These are phyloP conservation scores for Skeletonema tropicum DNA, from an alignment of 108 stramenopile species.

Conservation along the genomic window DNA sequence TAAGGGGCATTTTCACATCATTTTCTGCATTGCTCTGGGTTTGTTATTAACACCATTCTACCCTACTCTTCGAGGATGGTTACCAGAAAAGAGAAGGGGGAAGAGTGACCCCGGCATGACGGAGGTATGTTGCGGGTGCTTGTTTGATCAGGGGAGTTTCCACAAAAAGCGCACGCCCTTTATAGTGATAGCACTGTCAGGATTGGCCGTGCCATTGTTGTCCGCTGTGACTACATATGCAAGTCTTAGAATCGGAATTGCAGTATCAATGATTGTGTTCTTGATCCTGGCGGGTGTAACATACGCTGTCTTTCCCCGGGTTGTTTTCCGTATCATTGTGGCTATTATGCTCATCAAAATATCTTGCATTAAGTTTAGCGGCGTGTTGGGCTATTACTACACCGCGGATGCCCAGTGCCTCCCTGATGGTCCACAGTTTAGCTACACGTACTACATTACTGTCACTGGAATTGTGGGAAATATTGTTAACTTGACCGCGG, in stretches of 20 bases:
- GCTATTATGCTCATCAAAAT: conserved; percentile 36
- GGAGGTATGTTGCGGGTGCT: conserved; percentile 32
- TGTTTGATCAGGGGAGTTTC: conserved; percentile 44
- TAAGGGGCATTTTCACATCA: conserved; percentile 32
- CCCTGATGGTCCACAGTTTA: conserved; percentile 46
- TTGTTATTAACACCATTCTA: conserved; percentile 37
- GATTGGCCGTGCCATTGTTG: conserved; percentile 35
- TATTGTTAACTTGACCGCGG: conserved; percentile 39
- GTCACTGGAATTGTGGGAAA: conserved; percentile 45
- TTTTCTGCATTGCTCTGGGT: conserved; percentile 45
- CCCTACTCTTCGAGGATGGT: conserved; percentile 50
- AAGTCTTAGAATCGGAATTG: conserved; percentile 33
- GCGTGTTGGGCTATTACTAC: conserved; percentile 44
- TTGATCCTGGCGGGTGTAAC: conserved; percentile 16
- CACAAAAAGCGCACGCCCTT: conserved; percentile 44
- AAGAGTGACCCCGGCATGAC: conserved; percentile 33
- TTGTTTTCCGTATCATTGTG: conserved; percentile 30
- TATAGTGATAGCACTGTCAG: conserved; percentile 47
- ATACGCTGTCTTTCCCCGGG: conserved; percentile 26
- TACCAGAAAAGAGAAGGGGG: conserved; percentile 45
- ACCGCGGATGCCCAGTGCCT: conserved; percentile 42
- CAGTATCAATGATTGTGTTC: conserved; percentile 22
- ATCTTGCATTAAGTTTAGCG: conserved; percentile 20
- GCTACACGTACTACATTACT: conserved; percentile 53
- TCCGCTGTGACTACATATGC: conserved; percentile 45